phyloP scores from a whole-genome alignment of 306 rosid genomes.

The Cicer arietinum region DNA sequence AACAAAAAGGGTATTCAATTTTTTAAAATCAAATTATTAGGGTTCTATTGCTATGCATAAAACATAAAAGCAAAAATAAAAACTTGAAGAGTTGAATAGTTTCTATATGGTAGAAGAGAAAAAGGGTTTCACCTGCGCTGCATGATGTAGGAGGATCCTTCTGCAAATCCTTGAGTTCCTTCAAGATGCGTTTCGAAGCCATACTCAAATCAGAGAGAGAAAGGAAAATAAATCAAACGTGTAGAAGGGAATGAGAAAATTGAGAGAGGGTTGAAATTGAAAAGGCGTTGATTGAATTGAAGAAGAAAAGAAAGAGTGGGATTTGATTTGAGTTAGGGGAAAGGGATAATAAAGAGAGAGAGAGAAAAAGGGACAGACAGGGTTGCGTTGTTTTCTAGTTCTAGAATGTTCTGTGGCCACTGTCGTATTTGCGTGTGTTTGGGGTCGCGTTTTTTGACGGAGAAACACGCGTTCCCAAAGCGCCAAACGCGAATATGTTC shows the following conservation, averaged over 20 bases:
- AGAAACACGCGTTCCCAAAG: background rate
- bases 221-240: too few relatives aligned
- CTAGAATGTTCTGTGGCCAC: constrained; percentile 52
- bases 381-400: constrained; percentile 40
- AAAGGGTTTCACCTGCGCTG: constrained; percentile 73
- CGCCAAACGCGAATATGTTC: background rate
- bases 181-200: constrained; percentile 88
- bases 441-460: background rate
- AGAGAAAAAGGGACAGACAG: background rate
- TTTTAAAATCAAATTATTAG: background rate
- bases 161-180: constrained; percentile 95
- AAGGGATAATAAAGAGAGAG: constrained; percentile 2
- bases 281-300: background rate
- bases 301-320: constrained; percentile 3
- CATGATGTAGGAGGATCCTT: constrained; percentile 88
- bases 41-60: background rate
- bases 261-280: constrained; percentile 6
- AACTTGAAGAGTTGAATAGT: background rate
- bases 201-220: constrained; percentile 31
- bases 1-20: background rate
- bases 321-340: constrained; percentile 32
- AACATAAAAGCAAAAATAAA: background rate
- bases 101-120: background rate
- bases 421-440: background rate
- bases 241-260: background rate